phyloP scores from a whole-genome alignment of 2,329 filamentous ascomycete species.

The Pseudocercospora fuligena region DNA sequence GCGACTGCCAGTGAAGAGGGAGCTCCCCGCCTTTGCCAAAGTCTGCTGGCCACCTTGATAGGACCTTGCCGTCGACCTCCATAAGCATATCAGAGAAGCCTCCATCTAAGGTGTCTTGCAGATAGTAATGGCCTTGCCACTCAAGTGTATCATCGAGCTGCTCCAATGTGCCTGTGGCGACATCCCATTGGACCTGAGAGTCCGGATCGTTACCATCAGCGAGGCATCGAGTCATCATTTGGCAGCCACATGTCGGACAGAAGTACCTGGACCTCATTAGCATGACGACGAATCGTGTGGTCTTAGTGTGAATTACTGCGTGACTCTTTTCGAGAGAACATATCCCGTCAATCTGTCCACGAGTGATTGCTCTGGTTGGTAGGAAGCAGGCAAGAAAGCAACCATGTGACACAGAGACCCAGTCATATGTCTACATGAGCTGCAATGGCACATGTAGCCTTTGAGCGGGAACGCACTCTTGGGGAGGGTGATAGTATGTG shows the following conservation, averaged over 20 bases:
- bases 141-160: constrained; percentile 38
- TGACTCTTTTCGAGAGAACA: constrained; percentile 48
- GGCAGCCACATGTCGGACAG: constrained; percentile 57
- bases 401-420: constrained; percentile 54
- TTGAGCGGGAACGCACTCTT: constrained; percentile 44
- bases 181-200: constrained; percentile 32
- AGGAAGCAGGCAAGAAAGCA: constrained; percentile 45
- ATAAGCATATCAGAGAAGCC: constrained; percentile 44
- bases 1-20: constrained; percentile 32
- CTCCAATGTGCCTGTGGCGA: constrained; percentile 41
- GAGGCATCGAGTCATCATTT: constrained; percentile 36
- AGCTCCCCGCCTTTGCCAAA: constrained; percentile 26
- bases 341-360: constrained; percentile 50
- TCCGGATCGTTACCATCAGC: constrained; percentile 30
- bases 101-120: constrained; percentile 45
- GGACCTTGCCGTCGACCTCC: constrained; percentile 30
- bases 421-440: constrained; percentile 54
- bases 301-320: constrained; percentile 7
- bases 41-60: constrained; percentile 37
- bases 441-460: constrained; percentile 58
- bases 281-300: not conserved
- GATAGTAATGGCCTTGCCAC: constrained; percentile 39
- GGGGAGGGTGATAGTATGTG: constrained; percentile 43
- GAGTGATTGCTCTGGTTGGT: constrained; percentile 33
- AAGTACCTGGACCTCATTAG: constrained; percentile 47